Evolutionary conservation across 768 basidiomycete genomes (phyloP).

Genomic region (Lactarius trivialis): DNA sequence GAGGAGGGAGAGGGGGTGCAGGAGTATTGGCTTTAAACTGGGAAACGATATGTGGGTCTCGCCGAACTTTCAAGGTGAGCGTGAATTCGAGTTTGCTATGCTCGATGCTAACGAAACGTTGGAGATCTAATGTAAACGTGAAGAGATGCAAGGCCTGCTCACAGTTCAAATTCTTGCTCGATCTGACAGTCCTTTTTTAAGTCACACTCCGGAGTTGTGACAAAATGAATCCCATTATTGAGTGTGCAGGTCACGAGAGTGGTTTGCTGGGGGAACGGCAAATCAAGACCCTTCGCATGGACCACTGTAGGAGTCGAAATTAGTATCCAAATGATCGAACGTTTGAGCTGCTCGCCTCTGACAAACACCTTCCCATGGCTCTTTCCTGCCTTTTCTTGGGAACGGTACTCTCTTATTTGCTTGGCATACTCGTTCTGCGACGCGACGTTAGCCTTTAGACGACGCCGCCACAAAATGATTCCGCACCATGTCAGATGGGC

Average conservation of each 20-base stretch:
- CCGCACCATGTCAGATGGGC: slow-evolving; percentile 91
- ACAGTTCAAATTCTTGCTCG: slow-evolving; percentile 91
- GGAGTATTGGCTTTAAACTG: slow-evolving; percentile 64
- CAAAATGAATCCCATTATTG: slow-evolving; percentile 96
- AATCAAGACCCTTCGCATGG: slow-evolving; percentile 60
- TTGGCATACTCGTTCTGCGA: slow-evolving; percentile 87
- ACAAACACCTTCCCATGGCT: slow-evolving; percentile 92
- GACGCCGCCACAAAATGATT: neutral
- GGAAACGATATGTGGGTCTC: slow-evolving; percentile 76
- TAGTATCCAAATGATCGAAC: neutral
- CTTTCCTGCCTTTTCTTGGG: slow-evolving; percentile 72
- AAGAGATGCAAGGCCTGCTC: slow-evolving; percentile 28
- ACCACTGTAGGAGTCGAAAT: slow-evolving; percentile 46
- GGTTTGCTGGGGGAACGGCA: slow-evolving; percentile 72
- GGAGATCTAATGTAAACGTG: neutral
- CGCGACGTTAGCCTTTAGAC: neutral
- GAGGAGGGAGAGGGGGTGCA: slow-evolving; percentile 35
- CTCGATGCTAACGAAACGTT: slow-evolving; percentile 54
- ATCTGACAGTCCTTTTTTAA: slow-evolving; percentile 55
- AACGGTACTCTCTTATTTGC: slow-evolving; percentile 76
- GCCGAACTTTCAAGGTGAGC: slow-evolving; percentile 77
- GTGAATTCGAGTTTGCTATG: slow-evolving; percentile 95
- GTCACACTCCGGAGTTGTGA: slow-evolving; percentile 78
- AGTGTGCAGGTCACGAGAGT: slow-evolving; percentile 80
- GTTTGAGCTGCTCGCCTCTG: slow-evolving; percentile 49